Base-by-base conservation (phyloP, 371 early-diverging fungal species). In the Coemansia sp. region DNA sequence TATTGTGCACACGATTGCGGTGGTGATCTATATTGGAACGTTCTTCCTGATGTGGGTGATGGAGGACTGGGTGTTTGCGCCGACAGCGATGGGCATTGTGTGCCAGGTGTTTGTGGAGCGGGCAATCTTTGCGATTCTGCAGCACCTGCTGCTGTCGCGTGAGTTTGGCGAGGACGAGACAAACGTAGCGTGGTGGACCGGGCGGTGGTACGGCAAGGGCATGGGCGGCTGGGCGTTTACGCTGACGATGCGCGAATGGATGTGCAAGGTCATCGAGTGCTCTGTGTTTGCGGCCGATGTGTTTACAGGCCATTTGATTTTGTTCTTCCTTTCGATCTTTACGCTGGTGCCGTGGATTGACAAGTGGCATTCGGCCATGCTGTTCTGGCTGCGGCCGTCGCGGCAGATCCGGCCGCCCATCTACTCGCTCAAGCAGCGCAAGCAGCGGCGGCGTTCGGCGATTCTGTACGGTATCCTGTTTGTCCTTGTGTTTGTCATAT, bases 141-240 rank as follows among this genome's bases (percentile, higher is more conserved):
- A 88, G 52, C 83, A 86, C 19, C 65, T 90, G 41, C 88, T 90
- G 65, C 78, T 94, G 54, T 89, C 93, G 36, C 86, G 93, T 39
- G 93, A 93, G 79, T 89, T 90, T 79, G 88, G 88, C 61, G 88
- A 92, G 71, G 91, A 90, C 73, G 90, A 88, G 68, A 82, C 90
- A 21, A 92, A 92, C 68, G 82, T 86, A 40, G 94, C 93, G 8
- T 93, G 94, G 94, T 94, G 94, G 95, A 90, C 92, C 5, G 95
- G 95, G 28, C 85, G 86, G 61, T 94, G 95, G 93, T 87, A 88
- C 49, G 88, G 88, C 24, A 86, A 88, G 51, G 92, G 89, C 44
- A 83, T 91, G 80, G 93, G 93, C 67, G 85, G 80, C 62, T 78
- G 75, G 78, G 88, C 86, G 9, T 70, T 82, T 28, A 86, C 89